Base-by-base conservation (phyloP, 352 stramenopile species). In the Globisporangium recalcitrans region DNA sequence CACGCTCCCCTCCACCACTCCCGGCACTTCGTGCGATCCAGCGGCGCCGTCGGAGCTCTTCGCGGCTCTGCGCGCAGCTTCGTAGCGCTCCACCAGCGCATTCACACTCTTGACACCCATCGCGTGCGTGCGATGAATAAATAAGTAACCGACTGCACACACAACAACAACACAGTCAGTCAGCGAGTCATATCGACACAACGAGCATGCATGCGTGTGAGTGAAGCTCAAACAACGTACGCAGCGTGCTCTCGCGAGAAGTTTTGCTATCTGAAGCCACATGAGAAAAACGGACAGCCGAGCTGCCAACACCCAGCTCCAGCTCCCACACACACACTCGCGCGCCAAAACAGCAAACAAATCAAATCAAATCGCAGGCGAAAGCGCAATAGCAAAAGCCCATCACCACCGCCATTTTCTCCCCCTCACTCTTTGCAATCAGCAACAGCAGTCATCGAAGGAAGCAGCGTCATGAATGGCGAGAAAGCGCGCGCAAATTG, bases 31-130 rank as follows among this genome's bases (percentile, higher is more conserved):
- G 13, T 14, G 22, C 32, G 60, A 26, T 21, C 24, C 48, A 60
- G 16, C 21, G 21, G 36, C 19, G 24, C 19, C 5, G 8, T 16
- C 31, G 42, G 19, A 55, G 27, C 9, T 46, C 10, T 34, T 44
- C 4, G 40, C 38, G 48, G 6, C 22, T 29, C 22, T 13, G 16
- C 24, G 24, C n/a, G 49, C 52, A 9, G 60, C 31, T 29, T 62
- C 60, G 22, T 58, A 66, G 42, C 60, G 60, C 52, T 60, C 21
- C 21, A 66, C 44, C n/a, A 66, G 52, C 40, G 52, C 40, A 36
- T 31, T 32, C 32, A 66, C 40, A 19, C 58, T 31, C n/a, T 44
- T 40, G n/a, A 21, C 44, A 16, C 26, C 26, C 55, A 61, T 61
- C 40, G 55, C 27, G 27, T 32, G 53, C 19, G 26, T 14, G 36